Evolutionary conservation across 2,329 filamentous ascomycete genomes (phyloP).

Genomic region (Venturia oleaginea): DNA sequence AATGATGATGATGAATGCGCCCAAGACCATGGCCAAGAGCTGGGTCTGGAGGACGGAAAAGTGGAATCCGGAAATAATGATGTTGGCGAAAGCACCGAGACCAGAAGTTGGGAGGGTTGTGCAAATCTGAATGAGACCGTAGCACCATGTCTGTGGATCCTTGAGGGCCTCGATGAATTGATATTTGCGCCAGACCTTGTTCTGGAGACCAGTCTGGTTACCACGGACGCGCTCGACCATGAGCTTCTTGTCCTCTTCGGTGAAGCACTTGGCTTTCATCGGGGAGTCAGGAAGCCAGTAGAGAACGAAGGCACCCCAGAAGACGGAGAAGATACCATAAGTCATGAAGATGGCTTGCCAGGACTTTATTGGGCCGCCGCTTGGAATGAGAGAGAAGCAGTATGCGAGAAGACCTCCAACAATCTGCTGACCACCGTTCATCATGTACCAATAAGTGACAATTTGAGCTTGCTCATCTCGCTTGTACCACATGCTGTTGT

Average conservation of each 20-base stretch:
- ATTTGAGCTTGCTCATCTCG: slow-evolving; percentile 57
- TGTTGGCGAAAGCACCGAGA: slow-evolving; percentile 63
- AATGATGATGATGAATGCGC: slow-evolving; percentile 63
- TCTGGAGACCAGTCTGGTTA: slow-evolving; percentile 39
- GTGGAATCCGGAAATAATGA: slow-evolving; percentile 62
- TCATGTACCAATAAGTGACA: slow-evolving; percentile 66
- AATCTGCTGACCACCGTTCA: slow-evolving; percentile 66
- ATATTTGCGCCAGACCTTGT: slow-evolving; percentile 22
- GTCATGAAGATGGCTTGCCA: slow-evolving; percentile 63
- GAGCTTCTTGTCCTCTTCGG: slow-evolving; percentile 54
- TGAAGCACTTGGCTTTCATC: slow-evolving; percentile 62
- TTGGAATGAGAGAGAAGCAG: slow-evolving; percentile 31
- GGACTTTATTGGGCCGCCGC: slow-evolving; percentile 44
- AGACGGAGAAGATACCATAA: slow-evolving; percentile 53
- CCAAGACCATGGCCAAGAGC: slow-evolving; percentile 65
- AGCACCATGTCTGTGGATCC: slow-evolving; percentile 43
- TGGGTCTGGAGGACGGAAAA: slow-evolving; percentile 61
- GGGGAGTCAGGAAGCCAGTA: slow-evolving; percentile 60
- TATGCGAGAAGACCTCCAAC: slow-evolving; percentile 61
- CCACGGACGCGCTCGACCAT: slow-evolving; percentile 37
- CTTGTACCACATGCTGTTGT: slow-evolving; percentile 54
- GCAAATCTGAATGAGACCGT: slow-evolving; percentile 57
- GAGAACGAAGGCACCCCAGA: slow-evolving; percentile 57
- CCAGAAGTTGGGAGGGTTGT: slow-evolving; percentile 67
- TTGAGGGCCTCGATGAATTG: slow-evolving; percentile 20